phyloP scores from a whole-genome alignment of 176 grass and related monocot genomes.

The Pontederia crassipes region DNA sequence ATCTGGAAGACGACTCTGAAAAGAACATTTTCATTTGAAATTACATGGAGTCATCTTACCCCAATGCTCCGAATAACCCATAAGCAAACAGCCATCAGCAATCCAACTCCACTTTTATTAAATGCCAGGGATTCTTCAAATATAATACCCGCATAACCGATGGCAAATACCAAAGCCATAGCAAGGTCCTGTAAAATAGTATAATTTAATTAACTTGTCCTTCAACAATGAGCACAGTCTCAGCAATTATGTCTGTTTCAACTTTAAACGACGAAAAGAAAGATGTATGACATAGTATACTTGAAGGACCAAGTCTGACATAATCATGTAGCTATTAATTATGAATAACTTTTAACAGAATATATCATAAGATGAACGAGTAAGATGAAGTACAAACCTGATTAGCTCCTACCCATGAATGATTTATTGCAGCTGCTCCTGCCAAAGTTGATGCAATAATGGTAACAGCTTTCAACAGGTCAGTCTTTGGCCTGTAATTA shows the following conservation, averaged over 20 bases:
- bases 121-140: slow-evolving; percentile 96
- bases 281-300: too few species aligned
- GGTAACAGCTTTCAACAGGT: slow-evolving; percentile 71
- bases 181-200: slow-evolving; percentile 67
- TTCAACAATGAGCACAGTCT: too few species aligned
- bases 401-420: slow-evolving; percentile 92
- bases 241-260: too few species aligned
- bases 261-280: too few species aligned
- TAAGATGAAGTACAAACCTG: slow-evolving; percentile 35
- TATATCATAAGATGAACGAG: not conserved
- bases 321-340: not conserved
- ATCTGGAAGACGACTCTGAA: slow-evolving; percentile 8
- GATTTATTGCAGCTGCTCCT: slow-evolving; percentile 80
- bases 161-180: slow-evolving; percentile 78
- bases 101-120: slow-evolving; percentile 90
- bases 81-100: slow-evolving; percentile 89
- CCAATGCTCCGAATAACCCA: slow-evolving; percentile 97
- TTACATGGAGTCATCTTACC: slow-evolving; percentile 30
- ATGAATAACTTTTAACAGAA: too few species aligned
- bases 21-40: not conserved
- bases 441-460: slow-evolving; percentile 54
- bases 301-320: too few species aligned
- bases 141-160: slow-evolving; percentile 92
- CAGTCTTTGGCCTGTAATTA: slow-evolving; percentile 79
- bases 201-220: slow-evolving; percentile 1